phyloP scores from a whole-genome alignment of 805 yeast species.

The Metschnikowia gelsemii region DNA sequence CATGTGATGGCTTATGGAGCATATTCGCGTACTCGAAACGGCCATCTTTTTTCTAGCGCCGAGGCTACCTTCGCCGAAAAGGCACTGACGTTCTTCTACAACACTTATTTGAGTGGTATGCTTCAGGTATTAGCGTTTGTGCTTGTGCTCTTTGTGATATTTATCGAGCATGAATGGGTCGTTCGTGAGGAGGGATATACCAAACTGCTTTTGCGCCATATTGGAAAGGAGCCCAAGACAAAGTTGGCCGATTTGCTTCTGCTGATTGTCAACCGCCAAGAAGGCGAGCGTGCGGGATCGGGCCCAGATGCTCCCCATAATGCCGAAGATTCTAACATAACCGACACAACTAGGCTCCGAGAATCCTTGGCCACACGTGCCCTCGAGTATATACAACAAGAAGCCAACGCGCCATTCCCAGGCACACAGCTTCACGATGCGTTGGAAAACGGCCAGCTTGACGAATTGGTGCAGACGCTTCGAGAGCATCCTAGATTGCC shows the following conservation, averaged over 20 bases:
- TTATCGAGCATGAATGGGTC: conserved; percentile 69
- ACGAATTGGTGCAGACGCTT: conserved; percentile 3
- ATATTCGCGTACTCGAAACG: conserved; percentile 12
- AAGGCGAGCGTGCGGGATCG: background rate
- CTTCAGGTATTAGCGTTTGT: conserved; percentile 42
- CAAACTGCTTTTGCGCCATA: conserved; percentile 53
- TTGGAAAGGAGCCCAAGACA: conserved; percentile 56
- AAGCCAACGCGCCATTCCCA: conserved; percentile 11
- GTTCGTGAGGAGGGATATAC: conserved; percentile 66
- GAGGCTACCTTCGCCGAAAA: conserved; percentile 20
- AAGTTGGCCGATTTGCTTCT: conserved; percentile 38
- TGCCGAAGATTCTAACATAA: background rate
- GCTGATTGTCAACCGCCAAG: conserved; percentile 13
- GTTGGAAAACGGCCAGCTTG: conserved; percentile 14
- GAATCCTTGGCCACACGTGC: conserved; percentile 17
- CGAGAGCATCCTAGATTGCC: background rate
- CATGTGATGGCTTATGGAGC: conserved; percentile 43
- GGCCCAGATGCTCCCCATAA: background rate
- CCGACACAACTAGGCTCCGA: background rate
- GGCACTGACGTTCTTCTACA: conserved; percentile 25
- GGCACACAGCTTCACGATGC: conserved; percentile 15
- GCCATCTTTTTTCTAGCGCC: conserved; percentile 11
- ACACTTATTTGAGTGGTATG: conserved; percentile 40
- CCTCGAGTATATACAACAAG: conserved; percentile 18
- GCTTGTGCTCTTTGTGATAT: conserved; percentile 45